A percentile compares a stretch with the other conserved stretches of the same genome.
Evolutionary conservation across 768 basidiomycete species (phyloP).

Genomic region (Pholiota molesta): DNA sequence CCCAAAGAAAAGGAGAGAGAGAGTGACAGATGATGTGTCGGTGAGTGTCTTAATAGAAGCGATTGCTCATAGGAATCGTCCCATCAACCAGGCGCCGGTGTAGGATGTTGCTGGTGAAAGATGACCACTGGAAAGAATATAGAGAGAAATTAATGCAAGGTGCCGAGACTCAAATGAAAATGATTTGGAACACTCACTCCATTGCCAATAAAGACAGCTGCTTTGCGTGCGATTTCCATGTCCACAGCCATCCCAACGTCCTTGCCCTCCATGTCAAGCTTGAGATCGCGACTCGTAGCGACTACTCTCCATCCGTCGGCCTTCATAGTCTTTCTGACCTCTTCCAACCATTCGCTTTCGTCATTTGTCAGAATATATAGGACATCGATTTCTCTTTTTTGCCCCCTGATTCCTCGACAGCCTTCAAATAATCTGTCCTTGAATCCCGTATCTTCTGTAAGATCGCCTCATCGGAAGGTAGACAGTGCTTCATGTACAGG

Average conservation of each 20-base stretch:
- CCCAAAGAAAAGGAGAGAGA: background rate
- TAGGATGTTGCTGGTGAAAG: constrained; percentile 12
- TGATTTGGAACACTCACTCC: constrained; percentile 42
- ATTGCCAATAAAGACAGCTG: constrained; percentile 56
- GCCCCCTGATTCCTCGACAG: constrained; percentile 18
- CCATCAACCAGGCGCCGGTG: constrained; percentile 10
- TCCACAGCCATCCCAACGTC: constrained; percentile 52
- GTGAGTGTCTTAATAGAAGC: constrained; percentile 1
- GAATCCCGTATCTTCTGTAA: constrained; percentile 42
- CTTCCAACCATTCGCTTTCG: constrained; percentile 43
- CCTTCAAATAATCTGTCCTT: constrained; percentile 36
- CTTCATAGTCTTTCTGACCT: constrained; percentile 39
- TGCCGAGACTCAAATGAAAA: background rate
- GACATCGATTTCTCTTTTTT: constrained; percentile 35
- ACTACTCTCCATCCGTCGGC: constrained; percentile 49
- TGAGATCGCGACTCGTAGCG: constrained; percentile 46
- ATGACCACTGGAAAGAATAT: constrained; percentile 4
- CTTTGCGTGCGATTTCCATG: constrained; percentile 53
- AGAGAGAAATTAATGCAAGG: background rate
- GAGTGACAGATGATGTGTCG: background rate
- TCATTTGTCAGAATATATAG: constrained; percentile 58
- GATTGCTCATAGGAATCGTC: constrained; percentile 6
- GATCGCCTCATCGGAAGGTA: constrained; percentile 44
- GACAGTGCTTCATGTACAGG: constrained; percentile 46
- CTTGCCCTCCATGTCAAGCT: constrained; percentile 31